These are phyloP conservation scores for Didymella pomorum DNA, from an alignment of 2,329 filamentous ascomycete species.

Conservation along the genomic window DNA sequence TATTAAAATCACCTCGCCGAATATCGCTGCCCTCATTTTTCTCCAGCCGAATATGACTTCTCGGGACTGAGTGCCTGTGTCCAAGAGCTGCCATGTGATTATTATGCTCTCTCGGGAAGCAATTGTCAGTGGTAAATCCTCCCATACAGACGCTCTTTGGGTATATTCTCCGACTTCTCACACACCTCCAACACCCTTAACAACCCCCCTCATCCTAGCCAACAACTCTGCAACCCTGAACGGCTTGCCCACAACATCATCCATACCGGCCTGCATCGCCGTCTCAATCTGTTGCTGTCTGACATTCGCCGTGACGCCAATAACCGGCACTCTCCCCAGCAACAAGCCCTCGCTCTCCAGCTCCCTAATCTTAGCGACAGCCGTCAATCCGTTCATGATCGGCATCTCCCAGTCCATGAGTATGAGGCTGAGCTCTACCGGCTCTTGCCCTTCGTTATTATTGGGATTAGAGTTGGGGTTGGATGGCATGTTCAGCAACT, in stretches of 20 bases:
- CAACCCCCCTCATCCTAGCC: slow-evolving; percentile 29
- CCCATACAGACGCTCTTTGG: no score
- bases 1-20: no score
- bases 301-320: slow-evolving; percentile 49
- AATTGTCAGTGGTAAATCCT: no score
- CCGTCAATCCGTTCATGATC: slow-evolving; percentile 43
- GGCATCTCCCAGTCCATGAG: slow-evolving; percentile 50
- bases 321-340: slow-evolving; percentile 36
- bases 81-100: no score
- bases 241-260: slow-evolving; percentile 76
- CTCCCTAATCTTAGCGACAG: slow-evolving; percentile 38
- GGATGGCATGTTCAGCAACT: not conserved
- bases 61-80: no score
- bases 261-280: slow-evolving; percentile 46
- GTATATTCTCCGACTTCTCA: no score
- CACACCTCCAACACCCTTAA: slow-evolving; percentile 13
- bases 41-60: no score
- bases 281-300: slow-evolving; percentile 40
- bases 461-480: no score
- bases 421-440: slow-evolving; percentile 32
- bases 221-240: slow-evolving; percentile 58
- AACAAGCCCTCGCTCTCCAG: slow-evolving; percentile 35
- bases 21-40: no score
- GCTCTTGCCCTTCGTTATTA: not conserved
- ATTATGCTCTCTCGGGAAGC: no score